phyloP scores from a whole-genome alignment of 805 yeast genomes.

The Wickerhamomyces rabaulensis region DNA sequence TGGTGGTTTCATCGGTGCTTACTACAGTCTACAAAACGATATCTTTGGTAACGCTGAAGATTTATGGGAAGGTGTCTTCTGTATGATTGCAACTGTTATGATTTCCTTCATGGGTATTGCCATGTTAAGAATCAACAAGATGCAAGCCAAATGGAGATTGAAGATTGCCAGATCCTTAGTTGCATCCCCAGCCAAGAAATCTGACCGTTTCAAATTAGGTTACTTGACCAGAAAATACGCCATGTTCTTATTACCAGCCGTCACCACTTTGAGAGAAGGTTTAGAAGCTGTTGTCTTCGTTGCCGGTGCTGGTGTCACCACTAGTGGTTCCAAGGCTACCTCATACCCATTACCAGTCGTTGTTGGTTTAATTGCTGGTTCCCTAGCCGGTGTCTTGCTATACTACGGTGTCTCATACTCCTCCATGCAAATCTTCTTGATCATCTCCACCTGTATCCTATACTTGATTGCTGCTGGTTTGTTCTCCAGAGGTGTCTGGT shows the following conservation, averaged over 20 bases:
- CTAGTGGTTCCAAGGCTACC: constrained; percentile 46
- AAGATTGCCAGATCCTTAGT: constrained; percentile 84
- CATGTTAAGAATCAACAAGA: constrained; percentile 90
- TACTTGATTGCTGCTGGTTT: constrained; percentile 90
- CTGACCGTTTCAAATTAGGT: constrained; percentile 49
- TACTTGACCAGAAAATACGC: constrained; percentile 68
- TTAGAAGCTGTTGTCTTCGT: constrained; percentile 93
- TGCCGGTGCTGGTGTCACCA: constrained; percentile 85
- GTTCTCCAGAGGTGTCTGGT: constrained; percentile 92
- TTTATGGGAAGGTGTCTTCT: constrained; percentile 95
- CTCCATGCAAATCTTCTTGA: constrained; percentile 83
- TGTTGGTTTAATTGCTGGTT: constrained; percentile 79
- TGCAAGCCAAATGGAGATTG: constrained; percentile 96
- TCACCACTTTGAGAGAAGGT: constrained; percentile 95
- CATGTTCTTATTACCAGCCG: constrained; percentile 83
- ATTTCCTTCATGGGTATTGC: constrained; percentile 95
- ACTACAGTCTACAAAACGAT: constrained; percentile 75
- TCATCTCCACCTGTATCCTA: constrained; percentile 81
- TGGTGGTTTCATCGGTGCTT: constrained; percentile 91
- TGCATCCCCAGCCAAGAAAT: constrained; percentile 44
- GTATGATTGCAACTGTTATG: constrained; percentile 83
- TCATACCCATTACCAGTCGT: constrained; percentile 94
- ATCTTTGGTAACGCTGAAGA: constrained; percentile 87
- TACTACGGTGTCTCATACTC: constrained; percentile 79
- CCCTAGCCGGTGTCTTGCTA: constrained; percentile 59